Base-by-base conservation (phyloP, 2,329 filamentous ascomycete species). In the Endocalyx cinctus region DNA sequence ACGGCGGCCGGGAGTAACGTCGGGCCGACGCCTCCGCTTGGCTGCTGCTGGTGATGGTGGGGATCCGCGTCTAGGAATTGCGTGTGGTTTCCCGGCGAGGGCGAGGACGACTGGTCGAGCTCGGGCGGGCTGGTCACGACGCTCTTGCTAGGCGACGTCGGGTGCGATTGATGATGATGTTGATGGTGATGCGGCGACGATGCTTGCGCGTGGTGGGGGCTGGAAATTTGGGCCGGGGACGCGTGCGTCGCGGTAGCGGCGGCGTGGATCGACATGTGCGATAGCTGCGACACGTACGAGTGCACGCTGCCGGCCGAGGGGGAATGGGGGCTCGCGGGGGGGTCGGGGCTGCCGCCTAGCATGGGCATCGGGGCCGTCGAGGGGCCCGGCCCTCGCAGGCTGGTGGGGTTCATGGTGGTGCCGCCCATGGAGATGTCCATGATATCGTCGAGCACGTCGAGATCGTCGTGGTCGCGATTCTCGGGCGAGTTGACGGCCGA, bases 101-200 rank as follows among this genome's bases (percentile, higher is more conserved):
- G 74, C 16, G 76, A 79, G 11, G 73, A 74, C 15, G 74, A 75
- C 39, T 74, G 69, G n/a, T 75, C 78, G 18, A 80, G 68, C 40
- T 73, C 74, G 1, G 76, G 76, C 5, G 74, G 73, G 4, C 75
- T 75, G 55, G 72, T 74, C 13, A 57, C 53, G 4, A 58, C 54
- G 50, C 69, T 74, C 57, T 70, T 75, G 22, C 48, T 47, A 6
- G 51, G 47, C 6, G 48, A 48, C 5, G 31, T 32, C 60, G 2
- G 74, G 72, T 8, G 72, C 72, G 6, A 48, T 50, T 2, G 66
- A 23, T 23, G 20, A 8, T n/a, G 20, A n/a, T n/a, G 20, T n/a
- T n/a, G 20, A 23, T n/a, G 58, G 29, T 64, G 59, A 17, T 49
- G 45, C 8, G 35, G 33, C 19, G 37, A 19, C 25, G 12, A 25